These are phyloP conservation scores for Adansonia rubrostipa DNA, from an alignment of 441 rosid genomes.

Conservation along the genomic window DNA sequence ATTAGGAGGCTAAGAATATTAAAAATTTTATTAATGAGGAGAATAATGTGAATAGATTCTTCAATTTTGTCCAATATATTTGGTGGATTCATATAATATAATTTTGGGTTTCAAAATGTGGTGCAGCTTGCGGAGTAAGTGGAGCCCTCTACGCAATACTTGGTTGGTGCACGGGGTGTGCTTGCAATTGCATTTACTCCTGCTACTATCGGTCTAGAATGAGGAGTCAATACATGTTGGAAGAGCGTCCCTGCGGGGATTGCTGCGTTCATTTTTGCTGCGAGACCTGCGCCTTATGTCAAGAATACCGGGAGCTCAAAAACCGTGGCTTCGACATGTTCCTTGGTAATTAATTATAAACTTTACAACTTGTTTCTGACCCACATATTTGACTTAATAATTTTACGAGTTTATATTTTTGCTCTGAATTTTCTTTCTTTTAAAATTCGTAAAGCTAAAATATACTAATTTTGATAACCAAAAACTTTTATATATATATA, in stretches of 20 bases:
- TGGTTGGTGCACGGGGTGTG: constrained; percentile 36
- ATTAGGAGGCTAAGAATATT: no score
- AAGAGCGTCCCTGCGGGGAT: constrained; percentile 46
- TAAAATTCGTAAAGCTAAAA: no score
- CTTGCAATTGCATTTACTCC: constrained; percentile 40
- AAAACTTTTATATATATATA: no score
- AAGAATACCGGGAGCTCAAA: constrained; percentile 59
- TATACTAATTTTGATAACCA: no score
- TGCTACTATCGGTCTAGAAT: constrained; percentile 52
- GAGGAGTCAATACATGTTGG: constrained; percentile 46
- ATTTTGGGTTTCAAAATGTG: background rate
- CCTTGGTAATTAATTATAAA: constrained; percentile 25
- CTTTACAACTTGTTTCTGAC: no score
- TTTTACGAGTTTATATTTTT: no score
- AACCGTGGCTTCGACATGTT: constrained; percentile 43
- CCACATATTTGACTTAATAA: no score
- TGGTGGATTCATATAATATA: background rate
- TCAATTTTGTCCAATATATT: background rate
- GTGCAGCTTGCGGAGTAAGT: constrained; percentile 46
- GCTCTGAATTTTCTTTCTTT: no score
- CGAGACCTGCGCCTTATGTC: constrained; percentile 55
- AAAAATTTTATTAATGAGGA: no score
- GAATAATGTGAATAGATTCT: background rate
- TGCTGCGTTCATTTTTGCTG: constrained; percentile 54
- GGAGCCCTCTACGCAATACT: constrained; percentile 49